Base-by-base conservation (phyloP, 2,329 filamentous ascomycete genomes). In the Spiromastix sp. region DNA sequence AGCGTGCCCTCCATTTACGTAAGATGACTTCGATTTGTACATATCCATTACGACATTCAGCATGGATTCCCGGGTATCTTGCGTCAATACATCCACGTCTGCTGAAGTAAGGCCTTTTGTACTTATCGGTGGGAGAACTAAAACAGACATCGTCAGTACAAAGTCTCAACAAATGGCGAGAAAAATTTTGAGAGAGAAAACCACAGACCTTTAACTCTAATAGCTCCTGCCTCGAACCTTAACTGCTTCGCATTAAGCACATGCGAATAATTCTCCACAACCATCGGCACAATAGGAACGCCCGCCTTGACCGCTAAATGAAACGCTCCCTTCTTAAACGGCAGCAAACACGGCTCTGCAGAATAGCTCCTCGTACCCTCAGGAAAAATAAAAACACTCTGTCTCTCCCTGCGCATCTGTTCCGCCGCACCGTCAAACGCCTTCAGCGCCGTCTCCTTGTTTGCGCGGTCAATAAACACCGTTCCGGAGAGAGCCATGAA, bases 261-360 rank as follows among this genome's bases (percentile, higher is more conserved):
- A 54, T 85, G 74, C 48, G 79, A 79, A 59, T 89, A 89, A 61
- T 86, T 87, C 55, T 82, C 81, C 19, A 77, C 74, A 30, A 86
- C 80, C 22, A 93, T 72, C 0, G 91, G 91, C 3, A 98, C 80
- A 49, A 98, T 84, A 17, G 87, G 87, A 4, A 95, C 91, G 46
- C 85, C 82, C 2, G 89, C 89, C 68, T 96, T 84, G 13, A 98
- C 76, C 30, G 91, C 91, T 21, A 98, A 72, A 59, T 98, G 89
- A 63, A 98, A 98, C 30, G 89, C 91, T 40, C 91, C 91, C 69
- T 98, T 98, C 67, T 98, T 98, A 71, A 96, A 98, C n/a, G 86
- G 84, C 36, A 96, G 68, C 50, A 98, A 64, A 40, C 72, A 74
- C 2, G 91, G 83, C 36, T 87, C 79, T 49, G 81, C 76, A 38